Evolutionary conservation across 1,139 yeast genomes (phyloP).

Genomic region (Yamadazyma spencermartinsiae): DNA sequence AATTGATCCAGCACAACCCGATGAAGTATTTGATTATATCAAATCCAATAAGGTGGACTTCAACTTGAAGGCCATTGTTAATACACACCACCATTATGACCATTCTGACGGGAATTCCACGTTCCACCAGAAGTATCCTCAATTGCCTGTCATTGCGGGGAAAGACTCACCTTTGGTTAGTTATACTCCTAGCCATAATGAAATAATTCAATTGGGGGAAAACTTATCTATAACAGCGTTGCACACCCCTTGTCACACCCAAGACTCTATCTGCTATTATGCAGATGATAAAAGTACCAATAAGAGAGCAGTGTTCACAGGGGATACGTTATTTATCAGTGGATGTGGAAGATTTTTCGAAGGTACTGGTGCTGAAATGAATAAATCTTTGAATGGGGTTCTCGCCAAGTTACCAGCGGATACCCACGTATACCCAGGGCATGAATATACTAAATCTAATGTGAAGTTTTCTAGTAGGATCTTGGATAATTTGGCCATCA

Average conservation of each 20-base stretch:
- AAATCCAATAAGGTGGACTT: slow-evolving; percentile 25
- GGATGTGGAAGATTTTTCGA: slow-evolving; percentile 98
- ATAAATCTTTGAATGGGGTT: slow-evolving; percentile 57
- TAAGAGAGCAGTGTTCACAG: slow-evolving; percentile 82
- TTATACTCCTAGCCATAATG: slow-evolving; percentile 65
- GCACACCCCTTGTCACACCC: slow-evolving; percentile 98
- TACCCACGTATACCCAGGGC: slow-evolving; percentile 87
- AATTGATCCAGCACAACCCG: slow-evolving; percentile 89
- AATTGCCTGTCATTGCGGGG: slow-evolving; percentile 82
- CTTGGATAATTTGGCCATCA: slow-evolving; percentile 54
- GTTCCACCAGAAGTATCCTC: slow-evolving; percentile 44
- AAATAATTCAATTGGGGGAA: slow-evolving; percentile 62
- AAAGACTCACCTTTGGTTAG: slow-evolving; percentile 71
- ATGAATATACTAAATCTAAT: slow-evolving; percentile 87
- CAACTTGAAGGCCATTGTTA: slow-evolving; percentile 72
- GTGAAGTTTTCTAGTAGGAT: slow-evolving; percentile 72
- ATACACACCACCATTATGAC: slow-evolving; percentile 95
- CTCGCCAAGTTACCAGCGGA: slow-evolving; percentile 64
- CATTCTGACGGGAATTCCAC: slow-evolving; percentile 86
- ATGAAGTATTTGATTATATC: slow-evolving; percentile 44
- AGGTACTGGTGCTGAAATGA: slow-evolving; percentile 84
- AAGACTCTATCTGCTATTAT: slow-evolving; percentile 88
- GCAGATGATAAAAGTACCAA: slow-evolving; percentile 61
- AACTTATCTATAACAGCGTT: slow-evolving; percentile 71
- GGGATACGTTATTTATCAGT: slow-evolving; percentile 89